A percentile compares a stretch with the other conserved stretches of the same genome.
Evolutionary conservation across 2,329 filamentous ascomycete genomes (phyloP).

Genomic region (Pestalotiopsis sp.): DNA sequence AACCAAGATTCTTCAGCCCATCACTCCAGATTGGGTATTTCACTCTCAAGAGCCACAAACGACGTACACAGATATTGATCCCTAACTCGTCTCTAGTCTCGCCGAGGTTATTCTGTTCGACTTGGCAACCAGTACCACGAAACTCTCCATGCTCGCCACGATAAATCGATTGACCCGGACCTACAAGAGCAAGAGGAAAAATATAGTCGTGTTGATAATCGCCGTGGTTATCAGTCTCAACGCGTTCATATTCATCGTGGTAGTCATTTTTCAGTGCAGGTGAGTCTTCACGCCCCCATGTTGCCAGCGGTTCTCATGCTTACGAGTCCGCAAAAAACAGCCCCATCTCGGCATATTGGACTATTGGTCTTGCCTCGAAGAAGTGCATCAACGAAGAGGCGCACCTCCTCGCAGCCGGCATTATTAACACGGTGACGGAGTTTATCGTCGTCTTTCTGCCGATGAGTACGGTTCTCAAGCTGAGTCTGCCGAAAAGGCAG

Average conservation of each 20-base stretch:
- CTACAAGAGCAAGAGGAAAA: slow-evolving; percentile 29
- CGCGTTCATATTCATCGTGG: slow-evolving; percentile 35
- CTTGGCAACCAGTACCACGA: slow-evolving; percentile 38
- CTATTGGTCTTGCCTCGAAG: slow-evolving; percentile 29
- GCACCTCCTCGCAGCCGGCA: slow-evolving; percentile 55
- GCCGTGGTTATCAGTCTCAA: slow-evolving; percentile 31
- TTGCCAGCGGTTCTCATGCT: slow-evolving; percentile 25
- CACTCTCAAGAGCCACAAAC: not conserved
- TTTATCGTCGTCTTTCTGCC: slow-evolving; percentile 55
- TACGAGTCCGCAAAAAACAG: slow-evolving; percentile 25
- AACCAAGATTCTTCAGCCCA: slow-evolving; percentile 18
- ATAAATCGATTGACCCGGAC: slow-evolving; percentile 37
- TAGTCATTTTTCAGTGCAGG: slow-evolving; percentile 40
- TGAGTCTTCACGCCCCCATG: slow-evolving; percentile 20
- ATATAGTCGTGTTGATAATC: slow-evolving; percentile 30
- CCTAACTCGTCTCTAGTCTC: slow-evolving; percentile 21
- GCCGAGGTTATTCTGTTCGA: slow-evolving; percentile 38
- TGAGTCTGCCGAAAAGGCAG: slow-evolving; percentile 49
- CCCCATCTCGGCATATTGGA: slow-evolving; percentile 41
- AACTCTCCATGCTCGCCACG: slow-evolving; percentile 42
- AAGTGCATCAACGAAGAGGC: slow-evolving; percentile 50
- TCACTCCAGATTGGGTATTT: slow-evolving; percentile 30
- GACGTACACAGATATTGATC: not conserved
- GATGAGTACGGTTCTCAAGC: slow-evolving; percentile 44
- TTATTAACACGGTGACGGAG: slow-evolving; percentile 62